Evolutionary conservation across 257 asterid genomes (phyloP).

Genomic region (Avicennia marina): DNA sequence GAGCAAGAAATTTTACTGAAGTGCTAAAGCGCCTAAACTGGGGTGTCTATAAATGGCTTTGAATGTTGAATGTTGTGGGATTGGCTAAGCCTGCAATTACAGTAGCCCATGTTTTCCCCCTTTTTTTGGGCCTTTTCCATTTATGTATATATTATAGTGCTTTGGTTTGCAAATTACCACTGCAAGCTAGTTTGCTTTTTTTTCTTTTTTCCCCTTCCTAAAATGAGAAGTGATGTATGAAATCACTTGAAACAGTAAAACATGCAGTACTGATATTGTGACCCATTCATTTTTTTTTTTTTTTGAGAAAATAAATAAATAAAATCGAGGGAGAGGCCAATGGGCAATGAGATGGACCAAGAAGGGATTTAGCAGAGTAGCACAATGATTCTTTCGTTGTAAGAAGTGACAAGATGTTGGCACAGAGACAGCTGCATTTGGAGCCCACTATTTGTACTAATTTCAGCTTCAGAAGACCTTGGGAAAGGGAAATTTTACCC

Average conservation of each 20-base stretch:
- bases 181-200: too few relatives aligned
- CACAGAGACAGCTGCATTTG: conserved; percentile 35
- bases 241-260: too few relatives aligned
- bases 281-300: too few relatives aligned
- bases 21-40: not conserved
- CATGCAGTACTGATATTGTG: too few relatives aligned
- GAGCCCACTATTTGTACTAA: conserved; percentile 32
- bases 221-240: too few relatives aligned
- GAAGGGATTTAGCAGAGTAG: not conserved
- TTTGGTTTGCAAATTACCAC: too few relatives aligned
- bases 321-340: not conserved
- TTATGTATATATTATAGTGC: too few relatives aligned
- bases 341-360: conserved; percentile 3
- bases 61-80: not conserved
- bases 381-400: conserved; percentile 36
- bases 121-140: too few relatives aligned
- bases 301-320: too few relatives aligned
- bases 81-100: too few relatives aligned
- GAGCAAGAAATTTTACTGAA: not conserved
- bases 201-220: too few relatives aligned
- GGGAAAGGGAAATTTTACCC: not conserved
- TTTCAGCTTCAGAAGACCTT: conserved; percentile 9
- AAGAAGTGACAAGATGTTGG: conserved; percentile 36
- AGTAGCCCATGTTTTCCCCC: too few relatives aligned
- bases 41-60: not conserved